Evolutionary conservation across 805 yeast species (phyloP).

Genomic region (Cyberlindnera maclurae): DNA sequence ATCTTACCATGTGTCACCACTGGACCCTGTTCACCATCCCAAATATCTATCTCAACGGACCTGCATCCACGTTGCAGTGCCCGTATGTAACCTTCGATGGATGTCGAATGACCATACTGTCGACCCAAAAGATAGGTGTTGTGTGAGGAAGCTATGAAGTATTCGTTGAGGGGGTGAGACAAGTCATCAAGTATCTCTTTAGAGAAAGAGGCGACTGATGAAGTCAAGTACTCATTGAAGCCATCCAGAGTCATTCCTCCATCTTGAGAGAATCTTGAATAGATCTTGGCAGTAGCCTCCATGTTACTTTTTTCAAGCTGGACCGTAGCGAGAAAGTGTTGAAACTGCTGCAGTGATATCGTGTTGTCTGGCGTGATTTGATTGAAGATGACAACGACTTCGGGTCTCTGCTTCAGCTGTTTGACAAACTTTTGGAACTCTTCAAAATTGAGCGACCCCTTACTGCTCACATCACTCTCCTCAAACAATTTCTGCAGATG

Average conservation of each 20-base stretch:
- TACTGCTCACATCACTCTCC: conserved; percentile 41
- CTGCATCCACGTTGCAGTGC: conserved; percentile 89
- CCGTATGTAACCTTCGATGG: conserved; percentile 82
- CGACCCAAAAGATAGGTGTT: conserved; percentile 87
- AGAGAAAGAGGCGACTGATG: conserved; percentile 22
- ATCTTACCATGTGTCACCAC: conserved; percentile 89
- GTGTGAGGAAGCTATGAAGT: conserved; percentile 88
- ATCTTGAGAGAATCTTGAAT: conserved; percentile 28
- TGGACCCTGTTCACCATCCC: conserved; percentile 85
- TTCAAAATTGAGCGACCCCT: conserved; percentile 52
- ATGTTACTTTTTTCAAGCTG: conserved; percentile 31
- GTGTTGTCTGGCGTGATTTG: conserved; percentile 19
- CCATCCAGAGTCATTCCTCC: conserved; percentile 11
- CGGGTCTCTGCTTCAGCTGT: conserved; percentile 57
- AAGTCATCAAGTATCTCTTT: conserved; percentile 29
- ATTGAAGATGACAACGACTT: conserved; percentile 47
- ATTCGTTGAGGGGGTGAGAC: conserved; percentile 69
- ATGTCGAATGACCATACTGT: conserved; percentile 80
- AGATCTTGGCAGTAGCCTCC: conserved; percentile 28
- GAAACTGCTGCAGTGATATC: conserved; percentile 28
- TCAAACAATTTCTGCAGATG: conserved; percentile 45
- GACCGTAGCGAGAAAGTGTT: conserved; percentile 34
- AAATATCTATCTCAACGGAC: conserved; percentile 89
- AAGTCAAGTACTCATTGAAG: conserved; percentile 25
- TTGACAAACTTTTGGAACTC: conserved; percentile 75